Evolutionary conservation across 768 basidiomycete species (phyloP), one percentile per base, ranked within the genome.

Genomic region (Lactifluus subvellereus): DNA sequence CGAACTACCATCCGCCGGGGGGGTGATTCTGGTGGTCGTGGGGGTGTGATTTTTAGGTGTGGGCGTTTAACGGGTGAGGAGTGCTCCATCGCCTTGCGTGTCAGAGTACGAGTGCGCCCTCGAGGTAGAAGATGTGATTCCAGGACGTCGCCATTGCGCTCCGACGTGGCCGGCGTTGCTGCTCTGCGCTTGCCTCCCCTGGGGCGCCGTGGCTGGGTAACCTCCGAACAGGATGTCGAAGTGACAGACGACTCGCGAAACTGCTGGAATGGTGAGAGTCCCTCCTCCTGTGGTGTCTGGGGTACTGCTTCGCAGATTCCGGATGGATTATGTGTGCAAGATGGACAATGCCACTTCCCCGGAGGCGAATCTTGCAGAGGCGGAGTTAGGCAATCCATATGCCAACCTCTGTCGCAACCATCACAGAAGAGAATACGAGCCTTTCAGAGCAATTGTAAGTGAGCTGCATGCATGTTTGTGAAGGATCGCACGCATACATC

Each of bases 321-420:
- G 22, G 67, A 58, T 40, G 61, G 65, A 33, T 60, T 55, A 7
- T 54, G 54, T 13, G 66, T 62, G 71, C 90, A 92, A 33, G 72
- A 62, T 30, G 88, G 88, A 72, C 90, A 92, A 69, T 83, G 80
- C 89, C 88, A 94, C 72, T 79, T 79, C 68, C 91, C 92, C 42
- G 84, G 80, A 2, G 94, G 94, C 38, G 85, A 78, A 61, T 83
- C 78, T 59, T 79, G 75, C 16, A 97, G 75, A 0, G 89, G 86
- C 38, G 94, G 92, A 42, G 75, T 68, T 60, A 94, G 79, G 72
- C 90, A 94, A 67, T 86, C 82, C 80, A 86, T 84, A 73, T 94
- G 91, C 89, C 89, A 93, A 40, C 91, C 93, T 81, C 93, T 80
- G 78, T 98, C 96, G 74, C 96, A 98, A 60, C 79, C 83, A 79